Evolutionary conservation across 805 yeast genomes (phyloP).

Genomic region (Pachysolen tannophilus): DNA sequence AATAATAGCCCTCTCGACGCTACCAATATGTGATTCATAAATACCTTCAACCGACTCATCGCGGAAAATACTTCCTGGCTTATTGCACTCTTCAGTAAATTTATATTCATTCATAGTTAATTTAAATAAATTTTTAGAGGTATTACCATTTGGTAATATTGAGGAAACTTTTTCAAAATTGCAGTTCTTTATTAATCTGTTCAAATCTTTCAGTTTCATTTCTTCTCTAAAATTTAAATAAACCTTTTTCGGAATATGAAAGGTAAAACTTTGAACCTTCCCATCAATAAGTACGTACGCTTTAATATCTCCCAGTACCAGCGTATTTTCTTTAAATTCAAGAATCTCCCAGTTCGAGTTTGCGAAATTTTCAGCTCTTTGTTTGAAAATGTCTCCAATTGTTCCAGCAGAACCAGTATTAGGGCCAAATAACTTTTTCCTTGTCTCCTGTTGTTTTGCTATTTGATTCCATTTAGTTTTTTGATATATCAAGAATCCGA

Average conservation of each 20-base stretch:
- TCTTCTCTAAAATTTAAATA: conserved; percentile 58
- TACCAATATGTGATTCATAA: conserved; percentile 65
- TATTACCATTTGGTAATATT: conserved; percentile 64
- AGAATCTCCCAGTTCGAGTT: conserved; percentile 81
- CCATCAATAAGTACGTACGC: conserved; percentile 64
- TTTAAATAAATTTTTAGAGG: conserved; percentile 45
- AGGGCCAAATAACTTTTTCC: conserved; percentile 74
- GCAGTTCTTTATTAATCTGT: conserved; percentile 2
- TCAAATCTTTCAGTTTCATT: conserved; percentile 26
- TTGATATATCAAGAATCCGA: conserved; percentile 61
- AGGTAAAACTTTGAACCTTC: conserved; percentile 62
- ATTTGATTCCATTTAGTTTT: conserved; percentile 86
- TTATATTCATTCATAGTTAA: conserved; percentile 60
- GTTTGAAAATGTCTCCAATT: conserved; percentile 63
- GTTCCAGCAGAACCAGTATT: conserved; percentile 38
- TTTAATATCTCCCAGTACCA: conserved; percentile 64
- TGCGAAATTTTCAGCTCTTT: conserved; percentile 73
- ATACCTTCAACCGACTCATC: conserved; percentile 56
- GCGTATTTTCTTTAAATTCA: conserved; percentile 51
- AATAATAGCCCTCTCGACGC: conserved; percentile 68
- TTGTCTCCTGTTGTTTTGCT: conserved; percentile 59
- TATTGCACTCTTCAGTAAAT: conserved; percentile 46
- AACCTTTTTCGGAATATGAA: conserved; percentile 68
- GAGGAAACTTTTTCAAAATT: conserved; percentile 50
- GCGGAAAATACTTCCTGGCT: conserved; percentile 56